Percentiles rank a stretch among this genome's conserved stretches.
These are phyloP conservation scores for Parietichytrium sp. DNA, from an alignment of 108 stramenopile species.

Conservation along the genomic window DNA sequence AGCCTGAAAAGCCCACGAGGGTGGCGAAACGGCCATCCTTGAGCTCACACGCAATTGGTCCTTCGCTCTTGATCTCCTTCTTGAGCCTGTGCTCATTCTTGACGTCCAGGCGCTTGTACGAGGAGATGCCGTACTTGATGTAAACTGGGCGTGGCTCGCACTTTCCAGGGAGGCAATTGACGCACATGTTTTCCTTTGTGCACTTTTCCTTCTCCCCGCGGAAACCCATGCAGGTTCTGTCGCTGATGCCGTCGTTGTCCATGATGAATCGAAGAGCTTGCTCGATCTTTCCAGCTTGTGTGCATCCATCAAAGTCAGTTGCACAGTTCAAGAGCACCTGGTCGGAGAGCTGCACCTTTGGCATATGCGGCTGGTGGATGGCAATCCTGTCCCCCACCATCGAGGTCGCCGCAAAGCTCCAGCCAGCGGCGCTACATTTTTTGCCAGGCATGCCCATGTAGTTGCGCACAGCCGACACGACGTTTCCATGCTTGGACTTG, in stretches of 20 bases:
- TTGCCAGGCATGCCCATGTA: conserved; percentile 11
- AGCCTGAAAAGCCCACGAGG: neutral
- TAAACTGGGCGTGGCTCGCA: conserved; percentile 1
- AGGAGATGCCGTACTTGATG: neutral
- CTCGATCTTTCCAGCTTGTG: neutral
- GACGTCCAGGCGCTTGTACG: neutral
- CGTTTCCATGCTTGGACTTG: conserved; percentile 22
- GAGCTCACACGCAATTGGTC: neutral
- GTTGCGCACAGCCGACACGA: conserved; percentile 30
- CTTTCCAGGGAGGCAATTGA: conserved; percentile 29
- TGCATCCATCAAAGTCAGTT: neutral
- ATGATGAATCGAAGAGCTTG: neutral
- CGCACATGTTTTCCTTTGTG: neutral
- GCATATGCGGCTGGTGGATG: neutral
- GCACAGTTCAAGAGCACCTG: conserved; percentile 34
- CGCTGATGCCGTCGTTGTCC: neutral
- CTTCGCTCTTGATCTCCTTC: neutral
- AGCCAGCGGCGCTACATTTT: neutral
- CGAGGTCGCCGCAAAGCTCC: conserved; percentile 5
- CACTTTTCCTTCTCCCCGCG: conserved; percentile 36
- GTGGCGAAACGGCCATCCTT: neutral
- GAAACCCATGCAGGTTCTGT: conserved; percentile 28
- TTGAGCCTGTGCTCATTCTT: neutral
- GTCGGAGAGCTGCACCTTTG: conserved; percentile 36
- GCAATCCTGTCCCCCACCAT: conserved; percentile 18